These are phyloP conservation scores for Geranium incanum DNA, from an alignment of 441 rosid species.

Conservation along the genomic window DNA sequence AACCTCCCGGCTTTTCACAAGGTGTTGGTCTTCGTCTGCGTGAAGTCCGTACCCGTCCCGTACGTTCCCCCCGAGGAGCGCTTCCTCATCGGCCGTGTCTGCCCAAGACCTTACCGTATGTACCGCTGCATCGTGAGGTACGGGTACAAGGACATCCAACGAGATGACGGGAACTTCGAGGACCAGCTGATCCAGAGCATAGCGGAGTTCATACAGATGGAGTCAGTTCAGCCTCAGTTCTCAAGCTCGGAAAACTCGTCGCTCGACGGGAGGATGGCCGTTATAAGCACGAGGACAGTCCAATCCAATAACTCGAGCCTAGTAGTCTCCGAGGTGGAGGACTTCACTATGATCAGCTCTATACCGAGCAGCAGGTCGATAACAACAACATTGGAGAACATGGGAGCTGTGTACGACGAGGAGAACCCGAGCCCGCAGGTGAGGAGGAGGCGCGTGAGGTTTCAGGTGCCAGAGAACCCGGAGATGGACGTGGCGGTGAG, in stretches of 20 bases:
- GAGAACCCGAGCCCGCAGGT: conserved; percentile 39
- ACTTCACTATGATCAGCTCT: conserved; percentile 26
- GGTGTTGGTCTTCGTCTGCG: conserved; percentile 81
- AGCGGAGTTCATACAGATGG: conserved; percentile 94
- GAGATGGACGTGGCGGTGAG: conserved; percentile 63
- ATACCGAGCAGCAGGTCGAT: conserved; percentile 61
- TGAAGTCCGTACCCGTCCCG: conserved; percentile 90
- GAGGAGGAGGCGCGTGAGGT: conserved; percentile 58
- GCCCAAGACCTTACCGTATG: conserved; percentile 90
- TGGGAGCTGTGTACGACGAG: conserved; percentile 56
- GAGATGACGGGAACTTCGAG: conserved; percentile 75
- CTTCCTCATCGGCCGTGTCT: conserved; percentile 81
- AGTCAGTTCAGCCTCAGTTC: conserved; percentile 60
- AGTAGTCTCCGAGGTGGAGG: conserved; percentile 47
- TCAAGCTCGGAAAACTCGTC: conserved; percentile 48
- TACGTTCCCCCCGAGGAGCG: conserved; percentile 82
- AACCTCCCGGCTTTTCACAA: conserved; percentile 89
- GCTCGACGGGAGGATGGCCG: conserved; percentile 94
- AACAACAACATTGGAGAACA: conserved; percentile 50
- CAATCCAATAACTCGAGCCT: conserved; percentile 43
- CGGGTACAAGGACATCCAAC: conserved; percentile 85
- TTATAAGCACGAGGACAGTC: conserved; percentile 53
- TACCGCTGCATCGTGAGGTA: conserved; percentile 87
- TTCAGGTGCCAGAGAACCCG: conserved; percentile 43
- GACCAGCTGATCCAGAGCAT: conserved; percentile 73